Evolutionary conservation across 768 basidiomycete genomes (phyloP), one percentile per base, ranked within the genome.

Genomic region (Coprinopsis strossmayeri): DNA sequence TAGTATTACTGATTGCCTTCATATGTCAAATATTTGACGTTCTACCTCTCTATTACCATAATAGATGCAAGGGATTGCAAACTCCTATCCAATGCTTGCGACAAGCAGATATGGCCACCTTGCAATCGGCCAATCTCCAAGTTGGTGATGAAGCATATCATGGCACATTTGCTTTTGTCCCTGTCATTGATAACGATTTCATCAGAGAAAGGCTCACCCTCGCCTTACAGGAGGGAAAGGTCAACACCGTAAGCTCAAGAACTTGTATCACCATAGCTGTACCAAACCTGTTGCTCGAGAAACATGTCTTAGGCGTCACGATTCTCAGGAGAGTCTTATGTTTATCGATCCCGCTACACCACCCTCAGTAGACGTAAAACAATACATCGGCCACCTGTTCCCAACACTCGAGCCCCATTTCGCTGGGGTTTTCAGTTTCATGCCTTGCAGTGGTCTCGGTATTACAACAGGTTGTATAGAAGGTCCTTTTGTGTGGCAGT

Each of bases 151-250:
- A 57, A 28, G 67, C 54, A 3, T 73, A 76, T 58, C 71, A 55
- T 41, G 71, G 69, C 1, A 69, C 68, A 3, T 72, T 61, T 27
- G 46, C 57, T 12, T 73, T 70, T 37, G 63, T 65, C 17, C 74
- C 76, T 0, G 73, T 78, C n/a, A 65, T 78, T 2, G 76, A 78
- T 53, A 75, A 71, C 1, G 61, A 55, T 1, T 70, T 74, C 48
- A 74, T 77, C 26, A 58, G 64, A 0, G 68, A 73, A 34, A 62
- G 71, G n/a, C 72, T 74, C 3, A 70, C 64, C 0, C 47, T 64
- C 40, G 61, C 69, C 2, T 48, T 78, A 26, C 51, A 56, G 10
- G 58, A 61, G 34, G 63, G 70, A 15, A 65, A 62, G 49, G 45
- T 72, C 43, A 77, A 77, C 41, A 70, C 68, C 15, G 74, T 76